Percentiles rank a stretch among this genome's conserved stretches.
Conservation (phyloP, 2,329 filamentous ascomycete species). For the Trichoderma sp. region DNA sequence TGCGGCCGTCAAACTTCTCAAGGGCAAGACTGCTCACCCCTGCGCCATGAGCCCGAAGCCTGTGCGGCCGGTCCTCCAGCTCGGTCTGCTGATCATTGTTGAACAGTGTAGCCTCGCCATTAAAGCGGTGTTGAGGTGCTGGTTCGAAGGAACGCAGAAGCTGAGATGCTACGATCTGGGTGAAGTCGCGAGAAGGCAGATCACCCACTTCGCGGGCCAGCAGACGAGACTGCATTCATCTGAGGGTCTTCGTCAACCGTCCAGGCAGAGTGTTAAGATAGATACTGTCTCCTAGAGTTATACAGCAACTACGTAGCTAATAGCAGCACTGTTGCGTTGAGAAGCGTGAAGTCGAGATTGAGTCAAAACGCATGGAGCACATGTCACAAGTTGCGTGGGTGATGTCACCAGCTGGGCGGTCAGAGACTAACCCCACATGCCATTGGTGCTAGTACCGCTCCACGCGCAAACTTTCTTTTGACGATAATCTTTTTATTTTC, state of each 20-base stretch:
- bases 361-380: neutral
- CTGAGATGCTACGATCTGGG: slow-evolving; percentile 63
- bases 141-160: slow-evolving; percentile 70
- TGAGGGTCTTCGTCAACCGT: neutral
- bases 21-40: slow-evolving; percentile 79
- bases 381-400: neutral
- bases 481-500: neutral
- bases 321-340: neutral
- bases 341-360: neutral
- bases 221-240: slow-evolving; percentile 71
- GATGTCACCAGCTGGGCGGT: slow-evolving; percentile 16
- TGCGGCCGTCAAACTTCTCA: slow-evolving; percentile 76
- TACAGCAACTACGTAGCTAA: neutral
- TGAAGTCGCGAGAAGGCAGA: slow-evolving; percentile 63
- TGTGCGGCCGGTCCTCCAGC: slow-evolving; percentile 35
- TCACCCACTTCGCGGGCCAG: slow-evolving; percentile 75
- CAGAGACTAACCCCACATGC: slow-evolving; percentile 20
- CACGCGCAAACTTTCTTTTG: slow-evolving; percentile 16
- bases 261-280: neutral
- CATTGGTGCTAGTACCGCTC: neutral
- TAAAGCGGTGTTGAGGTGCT: slow-evolving; percentile 68
- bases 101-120: slow-evolving; percentile 46
- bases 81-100: slow-evolving; percentile 24
- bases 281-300: neutral
- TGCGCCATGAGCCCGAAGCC: slow-evolving; percentile 68